Evolutionary conservation across 179 eudicot species (phyloP).

Genomic region (Corrigiola litoralis): DNA sequence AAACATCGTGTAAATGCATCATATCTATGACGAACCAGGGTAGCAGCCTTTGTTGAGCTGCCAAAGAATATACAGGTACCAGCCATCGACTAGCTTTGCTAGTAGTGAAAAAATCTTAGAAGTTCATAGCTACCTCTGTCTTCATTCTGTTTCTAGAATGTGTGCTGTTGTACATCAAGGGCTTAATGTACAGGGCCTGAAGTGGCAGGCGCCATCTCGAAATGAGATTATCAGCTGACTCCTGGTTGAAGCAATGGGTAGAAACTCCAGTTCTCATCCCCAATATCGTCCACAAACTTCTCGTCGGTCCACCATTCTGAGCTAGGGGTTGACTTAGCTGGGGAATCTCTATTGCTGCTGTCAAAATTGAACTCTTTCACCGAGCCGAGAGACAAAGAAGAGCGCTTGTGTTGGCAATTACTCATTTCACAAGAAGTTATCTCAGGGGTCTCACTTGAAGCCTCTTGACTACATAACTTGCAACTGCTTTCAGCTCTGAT

Average conservation of each 20-base stretch:
- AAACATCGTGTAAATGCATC: conserved; percentile 1
- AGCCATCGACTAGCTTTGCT: not conserved
- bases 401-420: conserved; percentile 32
- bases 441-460: conserved; percentile 15
- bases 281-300: conserved; percentile 22
- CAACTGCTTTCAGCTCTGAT: conserved; percentile 10
- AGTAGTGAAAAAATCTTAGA: conserved; percentile 3
- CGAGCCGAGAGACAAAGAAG: conserved; percentile 46
- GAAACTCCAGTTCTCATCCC: conserved; percentile 39
- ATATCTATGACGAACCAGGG: not conserved
- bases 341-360: conserved; percentile 19
- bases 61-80: conserved; percentile 4
- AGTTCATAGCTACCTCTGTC: conserved; percentile 11
- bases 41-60: conserved; percentile 14
- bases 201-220: not conserved
- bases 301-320: conserved; percentile 43
- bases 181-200: conserved; percentile 3
- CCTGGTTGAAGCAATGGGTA: conserved; percentile 47
- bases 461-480: conserved; percentile 24
- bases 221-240: conserved; percentile 28
- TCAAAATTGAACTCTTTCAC: conserved; percentile 48
- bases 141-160: conserved; percentile 7
- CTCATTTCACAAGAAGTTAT: conserved; percentile 12
- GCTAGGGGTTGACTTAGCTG: conserved; percentile 12
- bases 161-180: conserved; percentile 1